phyloP scores from a whole-genome alignment of 1,284 basidiomycete species.

The Ustilago tritici region DNA sequence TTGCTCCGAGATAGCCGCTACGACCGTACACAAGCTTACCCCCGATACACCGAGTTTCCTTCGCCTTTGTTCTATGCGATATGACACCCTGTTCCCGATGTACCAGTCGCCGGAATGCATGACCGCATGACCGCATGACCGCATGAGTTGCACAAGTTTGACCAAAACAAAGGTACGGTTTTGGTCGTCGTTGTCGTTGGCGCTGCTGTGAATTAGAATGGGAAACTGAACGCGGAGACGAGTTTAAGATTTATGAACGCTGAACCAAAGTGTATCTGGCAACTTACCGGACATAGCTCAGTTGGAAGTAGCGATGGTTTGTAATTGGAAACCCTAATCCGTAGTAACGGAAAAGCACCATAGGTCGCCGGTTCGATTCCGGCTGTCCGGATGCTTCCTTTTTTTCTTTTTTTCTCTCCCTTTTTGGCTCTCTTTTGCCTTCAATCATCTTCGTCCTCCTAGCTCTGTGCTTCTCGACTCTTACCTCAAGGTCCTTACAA shows the following conservation, averaged over 20 bases:
- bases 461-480: not conserved
- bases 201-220: too few relatives aligned
- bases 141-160: not conserved
- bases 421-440: not conserved
- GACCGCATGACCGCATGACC: not conserved
- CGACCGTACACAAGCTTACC: not conserved
- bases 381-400: slow-evolving; percentile 52
- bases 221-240: not conserved
- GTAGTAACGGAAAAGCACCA: slow-evolving; percentile 55
- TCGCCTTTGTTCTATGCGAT: not conserved
- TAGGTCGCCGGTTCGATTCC: slow-evolving; percentile 61
- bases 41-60: not conserved
- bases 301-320: slow-evolving; percentile 61
- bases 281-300: slow-evolving; percentile 49
- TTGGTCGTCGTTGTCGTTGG: not conserved
- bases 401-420: slow-evolving; percentile 13
- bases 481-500: not conserved
- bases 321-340: slow-evolving; percentile 59
- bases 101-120: not conserved
- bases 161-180: not conserved
- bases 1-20: not conserved
- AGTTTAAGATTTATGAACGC: too few relatives aligned
- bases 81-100: not conserved
- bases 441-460: not conserved
- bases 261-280: not conserved